phyloP scores from a whole-genome alignment of 2,329 filamentous ascomycete species.

The Aspergillus aculeatinus region DNA sequence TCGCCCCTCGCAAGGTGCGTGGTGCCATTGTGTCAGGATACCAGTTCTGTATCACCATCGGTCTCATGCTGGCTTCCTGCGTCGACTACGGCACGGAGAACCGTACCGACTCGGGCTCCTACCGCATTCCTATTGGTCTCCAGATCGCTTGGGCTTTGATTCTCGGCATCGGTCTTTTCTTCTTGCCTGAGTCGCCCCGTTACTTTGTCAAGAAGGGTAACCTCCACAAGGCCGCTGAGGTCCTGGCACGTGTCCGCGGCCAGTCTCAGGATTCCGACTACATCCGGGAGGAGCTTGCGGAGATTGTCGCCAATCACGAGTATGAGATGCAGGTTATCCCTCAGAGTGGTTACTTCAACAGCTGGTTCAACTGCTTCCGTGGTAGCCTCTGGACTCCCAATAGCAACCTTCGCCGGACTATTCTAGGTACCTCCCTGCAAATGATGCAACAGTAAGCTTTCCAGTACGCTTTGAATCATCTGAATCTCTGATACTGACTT shows the following conservation, averaged over 20 bases:
- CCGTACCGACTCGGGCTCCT: constrained; percentile 62
- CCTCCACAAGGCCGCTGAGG: constrained; percentile 61
- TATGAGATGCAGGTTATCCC: constrained; percentile 73
- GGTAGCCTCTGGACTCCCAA: constrained; percentile 55
- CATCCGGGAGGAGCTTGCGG: constrained; percentile 75
- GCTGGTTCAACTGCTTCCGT: constrained; percentile 67
- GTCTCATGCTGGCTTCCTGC: constrained; percentile 71
- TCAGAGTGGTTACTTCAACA: constrained; percentile 61
- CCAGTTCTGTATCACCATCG: constrained; percentile 80
- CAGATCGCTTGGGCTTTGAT: constrained; percentile 81
- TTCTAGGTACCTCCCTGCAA: constrained; percentile 70
- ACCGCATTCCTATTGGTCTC: constrained; percentile 77
- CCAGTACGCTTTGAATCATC: constrained; percentile 24
- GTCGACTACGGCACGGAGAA: constrained; percentile 71
- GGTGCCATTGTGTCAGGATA: constrained; percentile 78
- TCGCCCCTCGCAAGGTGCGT: constrained; percentile 70
- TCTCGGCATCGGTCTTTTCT: constrained; percentile 67
- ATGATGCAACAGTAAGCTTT: constrained; percentile 68
- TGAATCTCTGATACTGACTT: background rate
- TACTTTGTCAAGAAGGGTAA: constrained; percentile 79
- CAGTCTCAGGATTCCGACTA: constrained; percentile 71
- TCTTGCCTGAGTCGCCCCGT: constrained; percentile 82
- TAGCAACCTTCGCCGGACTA: constrained; percentile 63
- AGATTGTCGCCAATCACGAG: constrained; percentile 86
- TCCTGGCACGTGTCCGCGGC: constrained; percentile 69